A percentile compares a stretch with the other conserved stretches of the same genome.
phyloP scores from a whole-genome alignment of 2,329 filamentous ascomycete species.

The Fusarium devonianum region DNA sequence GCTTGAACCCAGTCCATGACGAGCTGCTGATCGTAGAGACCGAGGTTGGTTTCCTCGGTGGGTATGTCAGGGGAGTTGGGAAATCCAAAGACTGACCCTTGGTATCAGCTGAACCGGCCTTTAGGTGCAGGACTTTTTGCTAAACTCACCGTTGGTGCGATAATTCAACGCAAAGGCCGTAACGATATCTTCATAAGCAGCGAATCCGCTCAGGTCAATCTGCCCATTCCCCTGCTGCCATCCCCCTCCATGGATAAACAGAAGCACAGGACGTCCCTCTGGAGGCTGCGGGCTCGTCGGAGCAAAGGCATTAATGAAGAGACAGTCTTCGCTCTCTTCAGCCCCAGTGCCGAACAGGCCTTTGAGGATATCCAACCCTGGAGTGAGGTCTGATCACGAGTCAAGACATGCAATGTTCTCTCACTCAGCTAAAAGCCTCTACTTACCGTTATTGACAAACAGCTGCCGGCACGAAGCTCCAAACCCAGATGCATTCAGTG shows the following conservation, averaged over 20 bases:
- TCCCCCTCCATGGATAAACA: constrained; percentile 41
- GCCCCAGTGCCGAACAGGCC: constrained; percentile 29
- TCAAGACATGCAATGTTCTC: background rate
- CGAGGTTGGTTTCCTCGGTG: constrained; percentile 44
- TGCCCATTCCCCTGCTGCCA: constrained; percentile 37
- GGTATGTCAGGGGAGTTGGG: constrained; percentile 51
- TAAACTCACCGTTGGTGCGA: constrained; percentile 35
- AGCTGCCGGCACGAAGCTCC: constrained; percentile 30
- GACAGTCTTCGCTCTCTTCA: constrained; percentile 41
- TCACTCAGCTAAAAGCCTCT: background rate
- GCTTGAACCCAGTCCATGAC: constrained; percentile 40
- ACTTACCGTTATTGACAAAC: constrained; percentile 24
- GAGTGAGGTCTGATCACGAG: constrained; percentile 24
- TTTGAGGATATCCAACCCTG: constrained; percentile 28
- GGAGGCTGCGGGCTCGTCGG: constrained; percentile 13
- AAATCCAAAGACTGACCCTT: constrained; percentile 50
- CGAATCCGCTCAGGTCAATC: constrained; percentile 36
- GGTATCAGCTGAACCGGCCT: background rate
- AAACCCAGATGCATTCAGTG: constrained; percentile 18
- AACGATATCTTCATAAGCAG: constrained; percentile 40
- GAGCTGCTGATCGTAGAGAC: constrained; percentile 40
- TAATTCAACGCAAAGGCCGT: constrained; percentile 41
- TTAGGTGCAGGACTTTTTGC: background rate
- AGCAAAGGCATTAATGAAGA: constrained; percentile 41
- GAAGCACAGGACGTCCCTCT: constrained; percentile 29